Evolutionary conservation across 1,284 basidiomycete species (phyloP).

Genomic region (Fomitopsis betulina): DNA sequence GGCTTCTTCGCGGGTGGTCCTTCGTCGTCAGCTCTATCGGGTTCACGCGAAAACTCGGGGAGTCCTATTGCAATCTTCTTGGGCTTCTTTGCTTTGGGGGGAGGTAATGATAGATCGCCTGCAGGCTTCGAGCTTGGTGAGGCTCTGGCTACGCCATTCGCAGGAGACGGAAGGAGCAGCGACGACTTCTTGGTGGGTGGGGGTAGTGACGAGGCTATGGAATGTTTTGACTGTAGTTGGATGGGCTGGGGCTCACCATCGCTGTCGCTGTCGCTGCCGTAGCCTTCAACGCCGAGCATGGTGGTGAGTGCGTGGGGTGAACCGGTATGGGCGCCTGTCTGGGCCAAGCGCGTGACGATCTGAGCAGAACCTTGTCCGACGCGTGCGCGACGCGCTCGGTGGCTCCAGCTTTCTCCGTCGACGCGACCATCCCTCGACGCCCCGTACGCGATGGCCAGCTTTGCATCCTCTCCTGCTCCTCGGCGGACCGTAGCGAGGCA

Average conservation of each 20-base stretch:
- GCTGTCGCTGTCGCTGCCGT: constrained; percentile 65
- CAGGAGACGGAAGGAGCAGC: constrained; percentile 33
- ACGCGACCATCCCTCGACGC: background rate
- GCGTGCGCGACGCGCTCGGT: constrained; percentile 12
- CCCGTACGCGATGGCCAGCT: constrained; percentile 23
- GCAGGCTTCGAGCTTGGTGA: constrained; percentile 27
- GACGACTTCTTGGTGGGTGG: constrained; percentile 30
- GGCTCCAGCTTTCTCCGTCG: constrained; percentile 6
- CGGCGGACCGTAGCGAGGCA: constrained; percentile 23
- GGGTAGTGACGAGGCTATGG: constrained; percentile 18
- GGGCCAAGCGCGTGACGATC: background rate
- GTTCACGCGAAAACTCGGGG: constrained; percentile 43
- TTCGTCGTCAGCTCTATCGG: constrained; percentile 37
- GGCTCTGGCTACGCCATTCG: constrained; percentile 12
- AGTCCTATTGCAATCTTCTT: constrained; percentile 73
- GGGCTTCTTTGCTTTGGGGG: constrained; percentile 34
- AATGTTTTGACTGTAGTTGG: constrained; percentile 8
- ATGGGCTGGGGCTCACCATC: constrained; percentile 34
- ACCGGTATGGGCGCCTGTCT: constrained; percentile 11
- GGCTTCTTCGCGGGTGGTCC: constrained; percentile 58
- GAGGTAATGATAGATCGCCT: constrained; percentile 28
- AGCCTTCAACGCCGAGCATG: constrained; percentile 73
- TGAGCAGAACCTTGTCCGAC: background rate
- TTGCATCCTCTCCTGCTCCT: constrained; percentile 24
- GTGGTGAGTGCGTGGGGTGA: constrained; percentile 11